phyloP scores from a whole-genome alignment of 345 rosid species.

The Brassica juncea region DNA sequence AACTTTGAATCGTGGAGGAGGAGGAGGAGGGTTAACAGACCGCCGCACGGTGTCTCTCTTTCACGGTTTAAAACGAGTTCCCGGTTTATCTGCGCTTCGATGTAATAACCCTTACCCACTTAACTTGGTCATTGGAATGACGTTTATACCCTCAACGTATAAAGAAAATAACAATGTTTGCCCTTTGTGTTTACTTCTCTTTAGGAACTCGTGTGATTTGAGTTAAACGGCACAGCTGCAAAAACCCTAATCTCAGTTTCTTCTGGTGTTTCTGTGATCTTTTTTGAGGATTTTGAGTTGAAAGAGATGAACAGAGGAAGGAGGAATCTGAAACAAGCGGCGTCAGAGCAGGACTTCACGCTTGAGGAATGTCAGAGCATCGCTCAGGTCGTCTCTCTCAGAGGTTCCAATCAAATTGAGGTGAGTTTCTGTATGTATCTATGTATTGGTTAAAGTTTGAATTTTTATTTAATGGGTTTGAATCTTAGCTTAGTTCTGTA shows the following conservation, averaged over 20 bases:
- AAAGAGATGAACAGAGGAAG: slow-evolving; percentile 75
- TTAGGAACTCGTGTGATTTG: background rate
- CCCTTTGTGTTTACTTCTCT: background rate
- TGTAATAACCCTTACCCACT: slow-evolving; percentile 33
- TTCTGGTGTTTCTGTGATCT: background rate
- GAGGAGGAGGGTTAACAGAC: slow-evolving; percentile 37
- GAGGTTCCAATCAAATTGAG: slow-evolving; percentile 93
- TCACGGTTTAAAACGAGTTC: slow-evolving; percentile 13
- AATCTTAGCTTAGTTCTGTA: background rate
- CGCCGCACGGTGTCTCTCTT: slow-evolving; percentile 17
- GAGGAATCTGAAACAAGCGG: slow-evolving; percentile 81
- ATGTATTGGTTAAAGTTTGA: background rate
- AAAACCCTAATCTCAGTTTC: slow-evolving; percentile 38
- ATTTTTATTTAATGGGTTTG: background rate
- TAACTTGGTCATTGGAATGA: background rate
- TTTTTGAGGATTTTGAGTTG: background rate
- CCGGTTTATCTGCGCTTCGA: slow-evolving; percentile 32
- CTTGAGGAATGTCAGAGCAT: slow-evolving; percentile 71
- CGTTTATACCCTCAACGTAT: background rate
- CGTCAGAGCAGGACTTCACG: slow-evolving; percentile 51
- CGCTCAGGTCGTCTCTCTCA: slow-evolving; percentile 74
- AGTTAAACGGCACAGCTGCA: slow-evolving; percentile 25
- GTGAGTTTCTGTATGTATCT: slow-evolving; percentile 30
- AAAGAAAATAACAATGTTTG: background rate
- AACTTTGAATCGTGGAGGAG: slow-evolving; percentile 18